A percentile compares a stretch with the other conserved stretches of the same genome.
Evolutionary conservation across 495 filamentous ascomycete genomes (phyloP).

Genomic region (Podospora sp.): DNA sequence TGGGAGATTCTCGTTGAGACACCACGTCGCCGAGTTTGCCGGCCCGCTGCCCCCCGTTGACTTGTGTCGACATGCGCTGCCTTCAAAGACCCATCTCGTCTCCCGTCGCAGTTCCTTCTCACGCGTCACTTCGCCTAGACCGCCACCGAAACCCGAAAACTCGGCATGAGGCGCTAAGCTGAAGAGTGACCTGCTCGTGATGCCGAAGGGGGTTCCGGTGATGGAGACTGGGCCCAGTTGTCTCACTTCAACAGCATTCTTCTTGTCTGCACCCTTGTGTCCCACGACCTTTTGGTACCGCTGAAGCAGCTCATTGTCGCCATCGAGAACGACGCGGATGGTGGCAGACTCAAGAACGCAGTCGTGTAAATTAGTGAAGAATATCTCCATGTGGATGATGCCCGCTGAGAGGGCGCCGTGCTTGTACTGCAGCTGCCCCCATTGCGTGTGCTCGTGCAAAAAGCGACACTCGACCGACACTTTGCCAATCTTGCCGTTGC

Average conservation of each 20-base stretch:
- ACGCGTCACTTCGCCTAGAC: too few species aligned
- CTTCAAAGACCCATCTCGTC: not conserved
- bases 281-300: too few species aligned
- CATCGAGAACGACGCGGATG: not conserved
- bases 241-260: too few species aligned
- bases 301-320: not conserved
- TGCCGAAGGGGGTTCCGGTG: too few species aligned
- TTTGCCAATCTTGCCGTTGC: too few species aligned
- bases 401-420: not conserved
- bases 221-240: too few species aligned
- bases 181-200: too few species aligned
- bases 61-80: not conserved
- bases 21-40: not conserved
- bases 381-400: slow-evolving; percentile 3
- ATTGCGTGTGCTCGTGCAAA: too few species aligned
- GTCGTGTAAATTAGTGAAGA: not conserved
- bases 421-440: not conserved
- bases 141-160: too few species aligned
- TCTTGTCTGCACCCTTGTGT: too few species aligned
- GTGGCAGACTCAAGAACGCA: not conserved
- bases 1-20: not conserved
- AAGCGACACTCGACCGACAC: too few species aligned
- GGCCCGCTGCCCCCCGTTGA: not conserved
- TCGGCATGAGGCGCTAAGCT: too few species aligned
- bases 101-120: not conserved